A percentile compares a stretch with the other conserved stretches of the same genome.
These are phyloP conservation scores for Mollisia scopiformis DNA, from an alignment of 2,329 filamentous ascomycete species.

Conservation along the genomic window DNA sequence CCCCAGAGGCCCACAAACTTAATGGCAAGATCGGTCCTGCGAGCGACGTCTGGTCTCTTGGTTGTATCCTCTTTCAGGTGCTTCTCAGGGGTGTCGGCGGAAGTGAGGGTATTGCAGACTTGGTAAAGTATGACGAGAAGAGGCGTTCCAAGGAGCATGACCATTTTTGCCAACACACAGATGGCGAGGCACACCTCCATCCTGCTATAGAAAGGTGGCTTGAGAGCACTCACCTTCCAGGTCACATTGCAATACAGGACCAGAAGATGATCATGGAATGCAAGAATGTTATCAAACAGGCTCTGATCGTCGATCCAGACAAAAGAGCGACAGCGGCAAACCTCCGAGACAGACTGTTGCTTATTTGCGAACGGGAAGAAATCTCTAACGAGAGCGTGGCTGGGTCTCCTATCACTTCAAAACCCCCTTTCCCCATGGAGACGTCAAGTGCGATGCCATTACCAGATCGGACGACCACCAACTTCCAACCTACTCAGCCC, in stretches of 20 bases:
- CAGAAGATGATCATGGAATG: neutral
- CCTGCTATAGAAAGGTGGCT: neutral
- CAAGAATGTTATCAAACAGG: conserved; percentile 2
- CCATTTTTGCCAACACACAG: conserved; percentile 3
- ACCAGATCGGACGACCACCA: too few species aligned
- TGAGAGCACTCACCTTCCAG: neutral
- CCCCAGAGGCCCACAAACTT: conserved; percentile 5
- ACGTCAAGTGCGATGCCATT: too few species aligned
- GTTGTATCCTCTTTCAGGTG: neutral
- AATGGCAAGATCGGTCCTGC: conserved; percentile 3
- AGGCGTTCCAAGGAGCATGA: neutral
- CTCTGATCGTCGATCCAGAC: neutral
- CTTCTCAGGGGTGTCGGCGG: conserved; percentile 1
- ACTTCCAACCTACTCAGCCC: too few species aligned
- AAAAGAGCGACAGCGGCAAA: neutral
- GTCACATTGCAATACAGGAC: neutral
- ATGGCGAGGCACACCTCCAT: neutral
- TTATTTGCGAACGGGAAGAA: neutral
- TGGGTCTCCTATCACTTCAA: neutral
- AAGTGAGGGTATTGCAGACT: neutral
- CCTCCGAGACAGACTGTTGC: neutral
- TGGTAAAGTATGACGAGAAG: too few species aligned
- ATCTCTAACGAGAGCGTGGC: neutral
- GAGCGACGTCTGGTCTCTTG: conserved; percentile 2
- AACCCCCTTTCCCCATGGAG: neutral